Conservation (phyloP, 1,139 yeast species). For the Chernovozyma sophiae-reginae region DNA sequence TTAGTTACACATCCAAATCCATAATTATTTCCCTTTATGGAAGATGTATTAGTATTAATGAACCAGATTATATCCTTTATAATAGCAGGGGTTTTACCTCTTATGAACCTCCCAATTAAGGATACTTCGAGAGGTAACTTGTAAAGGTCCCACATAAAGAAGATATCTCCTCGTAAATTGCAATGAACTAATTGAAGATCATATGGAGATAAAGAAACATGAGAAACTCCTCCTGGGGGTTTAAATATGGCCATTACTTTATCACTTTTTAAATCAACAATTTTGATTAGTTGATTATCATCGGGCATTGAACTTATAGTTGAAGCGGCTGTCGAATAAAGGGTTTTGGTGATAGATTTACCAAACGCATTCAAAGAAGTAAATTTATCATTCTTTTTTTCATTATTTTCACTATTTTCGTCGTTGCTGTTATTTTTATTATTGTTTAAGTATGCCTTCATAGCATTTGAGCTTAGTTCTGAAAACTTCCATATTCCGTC, state of each 20-base stretch:
- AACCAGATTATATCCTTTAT: slow-evolving; percentile 56
- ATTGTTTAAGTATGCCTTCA: slow-evolving; percentile 33
- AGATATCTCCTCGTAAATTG: slow-evolving; percentile 56
- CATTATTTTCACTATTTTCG: neutral
- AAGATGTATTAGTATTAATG: slow-evolving; percentile 20
- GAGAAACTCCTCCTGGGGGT: slow-evolving; percentile 62
- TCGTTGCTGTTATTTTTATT: slow-evolving; percentile 7
- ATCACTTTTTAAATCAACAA: slow-evolving; percentile 46
- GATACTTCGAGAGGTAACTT: slow-evolving; percentile 49
- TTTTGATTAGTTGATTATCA: slow-evolving; percentile 34
- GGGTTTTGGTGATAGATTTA: slow-evolving; percentile 23
- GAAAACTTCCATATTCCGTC: slow-evolving; percentile 51
- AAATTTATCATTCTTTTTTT: slow-evolving; percentile 4
- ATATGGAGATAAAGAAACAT: slow-evolving; percentile 58
- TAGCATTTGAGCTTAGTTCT: slow-evolving; percentile 42
- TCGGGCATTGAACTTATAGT: slow-evolving; percentile 22
- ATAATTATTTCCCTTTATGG: slow-evolving; percentile 26
- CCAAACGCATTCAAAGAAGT: slow-evolving; percentile 28
- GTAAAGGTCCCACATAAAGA: slow-evolving; percentile 63
- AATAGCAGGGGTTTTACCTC: slow-evolving; percentile 63
- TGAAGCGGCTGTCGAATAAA: slow-evolving; percentile 36
- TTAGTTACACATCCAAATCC: slow-evolving; percentile 56
- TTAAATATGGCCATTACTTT: slow-evolving; percentile 48
- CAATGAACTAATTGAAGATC: slow-evolving; percentile 59
- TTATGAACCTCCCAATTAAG: slow-evolving; percentile 53